Base-by-base conservation (phyloP, 2,329 filamentous ascomycete genomes). In the Colletotrichum sansevieriae region DNA sequence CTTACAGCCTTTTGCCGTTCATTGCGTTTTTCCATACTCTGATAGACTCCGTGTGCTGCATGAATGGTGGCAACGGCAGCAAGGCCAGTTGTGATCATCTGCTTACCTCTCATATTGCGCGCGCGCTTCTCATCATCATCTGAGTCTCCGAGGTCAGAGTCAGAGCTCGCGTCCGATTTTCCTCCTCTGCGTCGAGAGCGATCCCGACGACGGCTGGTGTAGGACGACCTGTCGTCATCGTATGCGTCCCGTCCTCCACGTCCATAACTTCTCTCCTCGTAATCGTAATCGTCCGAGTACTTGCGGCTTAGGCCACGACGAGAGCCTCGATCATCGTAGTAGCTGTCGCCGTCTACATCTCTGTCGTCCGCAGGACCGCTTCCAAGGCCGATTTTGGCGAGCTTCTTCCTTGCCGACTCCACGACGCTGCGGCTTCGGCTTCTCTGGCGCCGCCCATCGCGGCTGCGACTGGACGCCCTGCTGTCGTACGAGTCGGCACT, bases 351-450 rank as follows among this genome's bases (percentile, higher is more conserved):
- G 44, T 79, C 73, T 43, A 37, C 75, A 41, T 83, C 79, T 41
- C 83, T 80, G 3, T 76, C 78, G 29, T 76, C 82, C 29, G 29
- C 29, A 4, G 83, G 80, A 10, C 78, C 84, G 62, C 80, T 85
- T 59, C 88, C 88, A 39, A 91, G 79, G 55, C 89, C 89, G 13
- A 91, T 59, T 75, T 87, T 89, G 72, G 88, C 88, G 43, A 91
- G 80, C 62, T 88, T 83, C 69, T 87, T 87, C 64, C 89, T 87
- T 20, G 88, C 87, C 61, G 82, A 82, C 75, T 90, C 88, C 9
- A 90, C 88, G n/a, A 91, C 84, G 75, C 88, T 91, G 70, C 88
- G 88, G 81, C 89, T 91, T 71, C 88, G 86, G 78, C 87, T 83
- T 65, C 81, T 78, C 25, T 77, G 76, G 33, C 77, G 65, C 41